Evolutionary conservation across 2,329 filamentous ascomycete species (phyloP).

Genomic region (Apiospora rasikravindrae): DNA sequence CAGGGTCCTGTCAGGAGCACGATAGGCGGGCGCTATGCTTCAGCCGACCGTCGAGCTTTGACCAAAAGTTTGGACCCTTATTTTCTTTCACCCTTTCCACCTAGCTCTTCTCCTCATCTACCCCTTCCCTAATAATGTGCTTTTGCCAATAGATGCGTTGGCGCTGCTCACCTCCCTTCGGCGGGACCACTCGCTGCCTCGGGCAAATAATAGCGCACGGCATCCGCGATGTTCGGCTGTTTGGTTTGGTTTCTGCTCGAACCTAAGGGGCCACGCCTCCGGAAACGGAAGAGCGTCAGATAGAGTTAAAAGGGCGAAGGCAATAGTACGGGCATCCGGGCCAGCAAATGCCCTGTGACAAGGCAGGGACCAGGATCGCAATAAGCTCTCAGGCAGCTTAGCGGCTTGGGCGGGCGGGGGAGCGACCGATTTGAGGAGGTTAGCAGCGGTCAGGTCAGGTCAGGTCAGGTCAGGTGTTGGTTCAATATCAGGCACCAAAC

Average conservation of each 20-base stretch:
- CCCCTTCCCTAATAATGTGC: not conserved
- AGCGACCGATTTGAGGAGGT: not conserved
- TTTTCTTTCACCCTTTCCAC: not conserved
- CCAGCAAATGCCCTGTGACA: not conserved
- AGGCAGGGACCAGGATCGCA: not conserved
- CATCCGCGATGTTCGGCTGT: not conserved
- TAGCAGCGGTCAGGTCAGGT: slow-evolving; percentile 10
- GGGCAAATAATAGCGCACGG: not conserved
- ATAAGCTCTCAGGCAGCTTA: slow-evolving; percentile 8
- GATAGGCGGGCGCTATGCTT: not conserved
- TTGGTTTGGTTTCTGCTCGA: slow-evolving; percentile 3
- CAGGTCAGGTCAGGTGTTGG: not conserved
- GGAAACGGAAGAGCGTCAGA: not conserved
- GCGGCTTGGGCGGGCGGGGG: not conserved
- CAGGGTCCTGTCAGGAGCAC: not conserved
- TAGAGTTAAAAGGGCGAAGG: slow-evolving; percentile 15
- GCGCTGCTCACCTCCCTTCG: not conserved
- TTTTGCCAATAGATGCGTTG: not conserved
- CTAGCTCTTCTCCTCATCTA: not conserved
- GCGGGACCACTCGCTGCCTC: slow-evolving; percentile 1
- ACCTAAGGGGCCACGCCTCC: slow-evolving; percentile 3
- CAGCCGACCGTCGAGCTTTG: not conserved
- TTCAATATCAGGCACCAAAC: not conserved
- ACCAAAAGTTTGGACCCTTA: slow-evolving; percentile 11
- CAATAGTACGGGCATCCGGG: not conserved